Percentiles rank a stretch among this genome's conserved stretches.
Evolutionary conservation across 768 basidiomycete species (phyloP).

Genomic region (Kwoniella botswanensis): DNA sequence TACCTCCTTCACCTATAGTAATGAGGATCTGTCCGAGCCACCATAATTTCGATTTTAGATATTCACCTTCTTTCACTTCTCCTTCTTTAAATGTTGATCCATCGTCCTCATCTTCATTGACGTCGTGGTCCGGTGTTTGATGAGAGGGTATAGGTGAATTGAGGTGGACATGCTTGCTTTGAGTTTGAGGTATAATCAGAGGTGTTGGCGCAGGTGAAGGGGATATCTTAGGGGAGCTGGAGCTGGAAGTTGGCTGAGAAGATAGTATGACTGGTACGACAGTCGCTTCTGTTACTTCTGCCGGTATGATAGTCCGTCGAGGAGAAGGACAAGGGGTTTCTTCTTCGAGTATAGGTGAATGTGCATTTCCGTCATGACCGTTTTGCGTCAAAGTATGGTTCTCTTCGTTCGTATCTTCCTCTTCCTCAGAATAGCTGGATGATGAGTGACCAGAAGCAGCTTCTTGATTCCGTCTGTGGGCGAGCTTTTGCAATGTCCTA

Average conservation of each 20-base stretch:
- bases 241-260: background rate
- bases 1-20: slow-evolving; percentile 87
- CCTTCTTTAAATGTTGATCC: slow-evolving; percentile 2
- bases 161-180: background rate
- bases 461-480: slow-evolving; percentile 67
- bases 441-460: slow-evolving; percentile 2
- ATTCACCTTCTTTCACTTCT: slow-evolving; percentile 61
- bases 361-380: slow-evolving; percentile 3
- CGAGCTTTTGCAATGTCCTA: slow-evolving; percentile 85
- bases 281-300: background rate
- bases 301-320: background rate
- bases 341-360: slow-evolving; percentile 21
- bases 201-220: background rate
- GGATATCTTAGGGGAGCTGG: background rate
- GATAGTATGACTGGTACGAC: background rate
- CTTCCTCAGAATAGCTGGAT: background rate
- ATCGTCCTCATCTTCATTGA: slow-evolving; percentile 17
- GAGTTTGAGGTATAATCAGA: background rate
- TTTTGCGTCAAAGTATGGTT: background rate
- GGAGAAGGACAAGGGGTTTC: slow-evolving; percentile 4
- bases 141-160: background rate
- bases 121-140: background rate
- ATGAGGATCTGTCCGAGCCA: slow-evolving; percentile 87
- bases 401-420: background rate
- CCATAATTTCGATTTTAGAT: slow-evolving; percentile 86